Conservation (phyloP, 805 yeast genomes). For the Wickerhamomyces chambardii region DNA sequence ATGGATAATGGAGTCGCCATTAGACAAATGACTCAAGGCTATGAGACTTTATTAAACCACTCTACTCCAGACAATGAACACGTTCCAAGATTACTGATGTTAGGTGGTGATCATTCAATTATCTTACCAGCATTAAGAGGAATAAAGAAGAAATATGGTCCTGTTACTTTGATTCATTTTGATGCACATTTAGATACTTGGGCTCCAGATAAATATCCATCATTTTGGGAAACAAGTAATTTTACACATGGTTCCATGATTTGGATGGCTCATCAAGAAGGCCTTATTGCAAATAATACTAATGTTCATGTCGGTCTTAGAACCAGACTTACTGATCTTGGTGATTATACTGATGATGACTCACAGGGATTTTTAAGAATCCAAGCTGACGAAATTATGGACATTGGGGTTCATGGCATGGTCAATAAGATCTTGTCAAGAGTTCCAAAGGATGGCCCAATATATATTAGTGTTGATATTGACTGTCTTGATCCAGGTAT, state of each 20-base stretch:
- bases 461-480: conserved; percentile 72
- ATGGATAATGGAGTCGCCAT: conserved; percentile 58
- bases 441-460: conserved; percentile 57
- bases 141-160: conserved; percentile 50
- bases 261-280: conserved; percentile 63
- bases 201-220: conserved; percentile 65
- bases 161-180: conserved; percentile 66
- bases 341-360: conserved; percentile 59
- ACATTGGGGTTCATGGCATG: conserved; percentile 53
- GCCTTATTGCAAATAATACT: conserved; percentile 39
- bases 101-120: conserved; percentile 83
- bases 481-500: conserved; percentile 67
- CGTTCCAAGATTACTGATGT: conserved; percentile 57
- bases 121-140: conserved; percentile 67
- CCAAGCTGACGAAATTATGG: conserved; percentile 67
- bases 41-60: conserved; percentile 40
- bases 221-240: conserved; percentile 49
- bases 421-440: conserved; percentile 40
- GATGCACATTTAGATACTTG: conserved; percentile 84
- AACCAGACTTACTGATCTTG: conserved; percentile 58
- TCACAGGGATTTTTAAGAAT: conserved; percentile 62
- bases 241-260: conserved; percentile 83
- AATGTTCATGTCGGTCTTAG: conserved; percentile 74
- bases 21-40: conserved; percentile 49
- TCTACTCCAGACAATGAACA: conserved; percentile 14